A percentile compares a stretch with the other conserved stretches of the same genome.
These are phyloP conservation scores for Mortierella sp. DNA, from an alignment of 371 early-diverging fungal species.

Conservation along the genomic window DNA sequence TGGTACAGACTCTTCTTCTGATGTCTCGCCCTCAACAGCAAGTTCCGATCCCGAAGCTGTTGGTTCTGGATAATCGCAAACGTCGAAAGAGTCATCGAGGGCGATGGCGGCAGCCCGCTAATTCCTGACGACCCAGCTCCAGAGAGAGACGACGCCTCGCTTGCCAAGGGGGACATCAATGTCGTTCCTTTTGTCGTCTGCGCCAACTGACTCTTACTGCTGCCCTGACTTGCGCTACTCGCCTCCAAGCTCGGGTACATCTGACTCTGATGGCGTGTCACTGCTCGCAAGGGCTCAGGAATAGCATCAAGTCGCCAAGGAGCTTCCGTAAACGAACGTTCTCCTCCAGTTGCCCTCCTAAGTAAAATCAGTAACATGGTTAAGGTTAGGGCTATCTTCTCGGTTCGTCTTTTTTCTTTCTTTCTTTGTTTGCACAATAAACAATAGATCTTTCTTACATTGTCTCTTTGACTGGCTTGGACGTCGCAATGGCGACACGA, in stretches of 20 bases:
- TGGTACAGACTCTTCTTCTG: constrained; percentile 52
- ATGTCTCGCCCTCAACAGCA: constrained; percentile 33
- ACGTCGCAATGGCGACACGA: constrained; percentile 43
- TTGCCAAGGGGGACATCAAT: not conserved
- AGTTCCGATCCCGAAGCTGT: constrained; percentile 50
- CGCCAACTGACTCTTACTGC: not conserved
- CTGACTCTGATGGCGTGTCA: constrained; percentile 47
- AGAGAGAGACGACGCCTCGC: not conserved
- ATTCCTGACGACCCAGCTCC: not conserved
- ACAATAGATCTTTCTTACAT: constrained; percentile 17
- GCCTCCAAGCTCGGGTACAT: constrained; percentile 40
- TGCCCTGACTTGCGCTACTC: not conserved
- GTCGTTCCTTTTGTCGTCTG: not conserved
- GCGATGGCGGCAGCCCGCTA: not conserved
- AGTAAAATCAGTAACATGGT: not conserved
- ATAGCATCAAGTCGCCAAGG: constrained; percentile 56
- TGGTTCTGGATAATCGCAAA: constrained; percentile 57
- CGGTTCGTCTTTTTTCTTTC: not conserved
- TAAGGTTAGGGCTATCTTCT: not conserved
- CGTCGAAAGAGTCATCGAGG: constrained; percentile 28
- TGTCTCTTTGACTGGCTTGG: constrained; percentile 52
- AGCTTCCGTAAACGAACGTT: constrained; percentile 37
- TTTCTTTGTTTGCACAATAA: not conserved
- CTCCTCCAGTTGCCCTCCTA: constrained; percentile 25
- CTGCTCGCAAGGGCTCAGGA: constrained; percentile 45